Percentiles rank a stretch among this genome's conserved stretches.
phyloP scores from a whole-genome alignment of 108 stramenopile species.

The Discostella stelligeroides region DNA sequence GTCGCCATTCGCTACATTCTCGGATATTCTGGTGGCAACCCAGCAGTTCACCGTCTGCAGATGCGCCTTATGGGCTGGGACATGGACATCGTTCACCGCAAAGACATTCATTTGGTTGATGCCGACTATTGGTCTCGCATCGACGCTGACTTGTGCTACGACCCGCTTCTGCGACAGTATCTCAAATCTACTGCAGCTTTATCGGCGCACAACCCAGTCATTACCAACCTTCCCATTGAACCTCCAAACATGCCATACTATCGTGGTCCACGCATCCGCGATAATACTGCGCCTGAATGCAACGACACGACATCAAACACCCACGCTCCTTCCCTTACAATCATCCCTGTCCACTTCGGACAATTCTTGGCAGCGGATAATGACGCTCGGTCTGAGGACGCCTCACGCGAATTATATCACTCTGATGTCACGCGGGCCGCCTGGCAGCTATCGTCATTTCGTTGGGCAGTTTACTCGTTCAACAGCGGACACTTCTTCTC shows the following conservation, averaged over 20 bases:
- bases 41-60: no score
- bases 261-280: no score
- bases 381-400: not conserved
- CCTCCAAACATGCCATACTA: no score
- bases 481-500: not conserved
- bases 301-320: not conserved
- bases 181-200: not conserved
- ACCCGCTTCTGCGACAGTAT: not conserved
- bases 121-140: conserved; percentile 7
- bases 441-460: not conserved
- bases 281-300: not conserved
- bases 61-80: no score
- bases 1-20: not conserved
- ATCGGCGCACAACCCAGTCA: not conserved
- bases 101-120: not conserved
- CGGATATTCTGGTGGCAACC: not conserved
- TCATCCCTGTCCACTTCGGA: not conserved
- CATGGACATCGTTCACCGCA: not conserved
- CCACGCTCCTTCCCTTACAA: not conserved
- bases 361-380: no score
- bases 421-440: not conserved
- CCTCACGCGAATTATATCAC: not conserved
- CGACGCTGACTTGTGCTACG: no score
- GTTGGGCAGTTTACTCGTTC: not conserved
- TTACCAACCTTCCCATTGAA: not conserved